These are phyloP conservation scores for Colletotrichum magnum DNA, from an alignment of 2,329 filamentous ascomycete genomes.

Conservation along the genomic window DNA sequence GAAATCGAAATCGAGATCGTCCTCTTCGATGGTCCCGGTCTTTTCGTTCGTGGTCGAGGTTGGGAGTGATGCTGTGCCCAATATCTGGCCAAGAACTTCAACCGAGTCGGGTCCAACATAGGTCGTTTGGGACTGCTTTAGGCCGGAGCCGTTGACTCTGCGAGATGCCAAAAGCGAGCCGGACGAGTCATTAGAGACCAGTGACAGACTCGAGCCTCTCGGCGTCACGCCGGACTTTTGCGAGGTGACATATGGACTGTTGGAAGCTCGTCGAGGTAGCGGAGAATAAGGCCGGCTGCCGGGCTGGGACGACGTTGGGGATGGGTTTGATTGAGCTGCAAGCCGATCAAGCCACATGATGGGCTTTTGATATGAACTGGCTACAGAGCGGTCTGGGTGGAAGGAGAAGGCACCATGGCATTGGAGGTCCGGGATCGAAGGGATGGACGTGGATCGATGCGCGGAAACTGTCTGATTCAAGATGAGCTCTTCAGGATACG, in stretches of 20 bases:
- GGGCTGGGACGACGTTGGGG: constrained; percentile 64
- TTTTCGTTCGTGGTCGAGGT: constrained; percentile 35
- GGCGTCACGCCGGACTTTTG: constrained; percentile 78
- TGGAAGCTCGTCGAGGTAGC: constrained; percentile 75
- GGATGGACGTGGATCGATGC: neutral
- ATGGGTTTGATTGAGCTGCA: constrained; percentile 76
- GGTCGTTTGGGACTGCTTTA: constrained; percentile 71
- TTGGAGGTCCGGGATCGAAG: neutral
- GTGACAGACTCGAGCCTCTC: constrained; percentile 82
- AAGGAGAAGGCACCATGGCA: constrained; percentile 24
- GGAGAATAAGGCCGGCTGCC: constrained; percentile 81
- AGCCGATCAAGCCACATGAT: constrained; percentile 93
- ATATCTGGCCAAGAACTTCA: constrained; percentile 72
- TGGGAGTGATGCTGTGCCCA: constrained; percentile 49
- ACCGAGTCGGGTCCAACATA: constrained; percentile 77
- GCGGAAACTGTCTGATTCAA: constrained; percentile 13
- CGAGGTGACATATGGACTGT: constrained; percentile 77
- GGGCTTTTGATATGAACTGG: constrained; percentile 32
- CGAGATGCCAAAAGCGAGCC: constrained; percentile 79
- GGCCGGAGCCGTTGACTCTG: constrained; percentile 75
- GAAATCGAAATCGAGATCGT: constrained; percentile 75
- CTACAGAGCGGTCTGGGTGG: constrained; percentile 34
- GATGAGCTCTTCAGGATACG: constrained; percentile 26
- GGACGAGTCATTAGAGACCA: constrained; percentile 83
- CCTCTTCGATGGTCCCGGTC: constrained; percentile 54